Conservation (phyloP, 2,329 filamentous ascomycete species). For the Bretziella fagacearum region DNA sequence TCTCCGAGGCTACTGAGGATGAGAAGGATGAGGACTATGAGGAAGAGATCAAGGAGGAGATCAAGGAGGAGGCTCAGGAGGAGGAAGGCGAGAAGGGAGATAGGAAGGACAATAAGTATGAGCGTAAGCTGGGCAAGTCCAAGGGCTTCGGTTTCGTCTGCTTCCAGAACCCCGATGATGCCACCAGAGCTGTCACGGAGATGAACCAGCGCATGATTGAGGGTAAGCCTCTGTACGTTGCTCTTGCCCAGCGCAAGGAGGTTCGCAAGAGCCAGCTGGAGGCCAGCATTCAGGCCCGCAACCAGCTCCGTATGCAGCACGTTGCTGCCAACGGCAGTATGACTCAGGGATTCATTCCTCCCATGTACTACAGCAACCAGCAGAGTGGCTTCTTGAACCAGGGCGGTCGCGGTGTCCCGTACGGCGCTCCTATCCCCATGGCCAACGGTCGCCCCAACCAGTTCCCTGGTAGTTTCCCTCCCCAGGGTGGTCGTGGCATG, state of each 20-base stretch:
- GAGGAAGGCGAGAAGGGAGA: constrained; percentile 28
- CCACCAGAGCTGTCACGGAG: constrained; percentile 95
- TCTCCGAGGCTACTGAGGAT: constrained; percentile 37
- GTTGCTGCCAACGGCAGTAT: constrained; percentile 79
- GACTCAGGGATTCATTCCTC: constrained; percentile 72
- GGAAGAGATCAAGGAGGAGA: constrained; percentile 32
- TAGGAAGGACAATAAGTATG: constrained; percentile 29
- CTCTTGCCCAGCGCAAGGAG: constrained; percentile 97
- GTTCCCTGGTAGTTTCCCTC: constrained; percentile 66
- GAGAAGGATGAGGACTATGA: constrained; percentile 27
- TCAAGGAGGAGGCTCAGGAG: constrained; percentile 36
- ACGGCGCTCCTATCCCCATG: constrained; percentile 55
- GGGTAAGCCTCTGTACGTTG: constrained; percentile 92
- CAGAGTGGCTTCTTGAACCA: constrained; percentile 53
- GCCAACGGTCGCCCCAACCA: constrained; percentile 62
- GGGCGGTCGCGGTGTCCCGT: constrained; percentile 48
- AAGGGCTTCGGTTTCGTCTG: constrained; percentile 99
- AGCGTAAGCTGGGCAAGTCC: constrained; percentile 80
- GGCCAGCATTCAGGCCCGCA: constrained; percentile 96
- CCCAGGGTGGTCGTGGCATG: constrained; percentile 73
- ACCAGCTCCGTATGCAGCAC: constrained; percentile 97
- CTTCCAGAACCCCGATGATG: constrained; percentile 98
- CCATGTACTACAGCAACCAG: constrained; percentile 64
- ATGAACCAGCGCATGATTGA: constrained; percentile 99
- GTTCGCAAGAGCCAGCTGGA: constrained; percentile 98